Conservation (phyloP, 495 filamentous ascomycete species). For the Neurospora sp. region DNA sequence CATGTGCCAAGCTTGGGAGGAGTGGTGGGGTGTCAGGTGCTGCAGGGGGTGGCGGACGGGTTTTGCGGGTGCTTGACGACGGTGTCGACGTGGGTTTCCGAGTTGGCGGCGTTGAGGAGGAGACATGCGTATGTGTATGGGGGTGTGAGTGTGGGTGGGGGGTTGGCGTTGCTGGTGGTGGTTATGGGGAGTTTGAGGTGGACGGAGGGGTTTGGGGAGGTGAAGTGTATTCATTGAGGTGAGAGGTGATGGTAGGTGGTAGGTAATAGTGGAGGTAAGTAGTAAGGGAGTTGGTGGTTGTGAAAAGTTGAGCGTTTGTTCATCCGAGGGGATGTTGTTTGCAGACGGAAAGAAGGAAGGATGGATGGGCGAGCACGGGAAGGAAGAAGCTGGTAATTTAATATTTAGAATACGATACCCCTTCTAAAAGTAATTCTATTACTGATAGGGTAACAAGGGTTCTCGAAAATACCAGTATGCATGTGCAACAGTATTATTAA, state of each 20-base stretch:
- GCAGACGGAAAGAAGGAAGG: neutral
- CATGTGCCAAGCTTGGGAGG: constrained; percentile 41
- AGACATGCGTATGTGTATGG: constrained; percentile 72
- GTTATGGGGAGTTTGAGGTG: constrained; percentile 76
- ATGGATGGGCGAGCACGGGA: neutral
- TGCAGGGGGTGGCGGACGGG: constrained; percentile 79
- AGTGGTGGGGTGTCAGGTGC: constrained; percentile 61
- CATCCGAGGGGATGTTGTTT: neutral
- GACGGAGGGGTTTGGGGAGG: constrained; percentile 50
- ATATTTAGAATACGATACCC: neutral
- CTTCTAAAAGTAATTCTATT: neutral
- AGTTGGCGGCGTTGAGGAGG: constrained; percentile 59
- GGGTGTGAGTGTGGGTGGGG: constrained; percentile 49
- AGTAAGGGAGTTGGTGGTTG: too few relatives aligned
- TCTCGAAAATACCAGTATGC: too few relatives aligned
- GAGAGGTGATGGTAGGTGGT: too few relatives aligned
- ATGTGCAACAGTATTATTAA: too few relatives aligned
- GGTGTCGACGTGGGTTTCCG: constrained; percentile 83
- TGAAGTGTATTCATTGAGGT: constrained; percentile 31
- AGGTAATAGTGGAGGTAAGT: too few relatives aligned
- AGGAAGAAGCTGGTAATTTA: neutral
- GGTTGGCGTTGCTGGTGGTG: constrained; percentile 55
- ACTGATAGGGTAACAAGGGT: too few relatives aligned
- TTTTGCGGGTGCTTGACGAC: constrained; percentile 89
- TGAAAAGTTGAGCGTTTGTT: neutral